Evolutionary conservation across 805 yeast genomes (phyloP).

Genomic region (Sugiyamaella americana): DNA sequence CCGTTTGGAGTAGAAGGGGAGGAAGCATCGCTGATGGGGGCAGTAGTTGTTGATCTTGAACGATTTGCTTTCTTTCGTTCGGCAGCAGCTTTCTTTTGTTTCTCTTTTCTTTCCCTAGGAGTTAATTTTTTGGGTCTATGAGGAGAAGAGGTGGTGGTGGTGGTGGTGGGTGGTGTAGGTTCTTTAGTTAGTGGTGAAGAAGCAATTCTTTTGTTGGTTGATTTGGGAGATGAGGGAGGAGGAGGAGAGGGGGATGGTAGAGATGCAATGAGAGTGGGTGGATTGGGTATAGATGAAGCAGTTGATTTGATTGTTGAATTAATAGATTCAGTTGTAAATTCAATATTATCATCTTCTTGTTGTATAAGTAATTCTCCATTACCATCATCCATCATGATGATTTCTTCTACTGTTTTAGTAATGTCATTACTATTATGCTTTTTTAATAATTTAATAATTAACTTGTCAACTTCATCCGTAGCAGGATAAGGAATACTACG

Average conservation of each 20-base stretch:
- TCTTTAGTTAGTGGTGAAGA: not conserved
- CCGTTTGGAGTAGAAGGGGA: not conserved
- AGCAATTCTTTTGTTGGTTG: not conserved
- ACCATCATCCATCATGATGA: conserved; percentile 22
- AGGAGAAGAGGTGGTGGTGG: not conserved
- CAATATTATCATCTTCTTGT: not conserved
- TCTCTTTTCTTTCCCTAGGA: conserved; percentile 22
- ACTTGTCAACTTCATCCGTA: conserved; percentile 14
- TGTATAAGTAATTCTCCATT: conserved; percentile 2
- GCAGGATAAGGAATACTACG: conserved; percentile 24
- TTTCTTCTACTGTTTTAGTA: conserved; percentile 27
- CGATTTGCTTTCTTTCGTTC: conserved; percentile 16
- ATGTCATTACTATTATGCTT: conserved; percentile 24
- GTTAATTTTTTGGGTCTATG: conserved; percentile 10
- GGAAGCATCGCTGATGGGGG: not conserved
- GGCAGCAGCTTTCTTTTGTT: conserved; percentile 21
- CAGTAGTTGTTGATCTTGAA: not conserved
- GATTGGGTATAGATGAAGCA: not conserved
- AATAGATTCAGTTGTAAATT: not conserved
- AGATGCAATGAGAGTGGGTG: no score
- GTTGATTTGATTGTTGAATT: not conserved
- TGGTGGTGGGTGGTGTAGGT: not conserved
- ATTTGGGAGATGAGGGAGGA: no score
- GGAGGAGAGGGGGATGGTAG: no score
- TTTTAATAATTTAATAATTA: conserved; percentile 10